phyloP scores from a whole-genome alignment of 495 filamentous ascomycete species.

The Xylona heveae region DNA sequence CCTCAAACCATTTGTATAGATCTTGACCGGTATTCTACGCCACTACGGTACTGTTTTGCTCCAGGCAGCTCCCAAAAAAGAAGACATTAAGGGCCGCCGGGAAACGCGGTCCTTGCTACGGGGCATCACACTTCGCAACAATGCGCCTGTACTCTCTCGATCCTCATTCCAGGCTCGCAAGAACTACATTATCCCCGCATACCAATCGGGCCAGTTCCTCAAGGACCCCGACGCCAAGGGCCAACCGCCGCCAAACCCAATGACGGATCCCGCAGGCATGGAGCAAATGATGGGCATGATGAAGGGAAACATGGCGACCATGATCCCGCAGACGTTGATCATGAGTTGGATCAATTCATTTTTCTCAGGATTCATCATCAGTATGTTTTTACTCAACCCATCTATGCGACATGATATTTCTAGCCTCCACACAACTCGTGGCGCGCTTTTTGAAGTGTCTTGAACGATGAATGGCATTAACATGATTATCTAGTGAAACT shows the following conservation, averaged over 20 bases:
- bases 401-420: background rate
- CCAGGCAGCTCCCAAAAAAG: constrained; percentile 64
- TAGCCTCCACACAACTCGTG: background rate
- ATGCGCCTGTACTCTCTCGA: constrained; percentile 49
- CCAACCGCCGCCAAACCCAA: constrained; percentile 78
- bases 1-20: constrained; percentile 27
- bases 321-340: constrained; percentile 93
- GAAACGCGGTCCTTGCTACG: constrained; percentile 62
- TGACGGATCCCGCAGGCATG: constrained; percentile 95
- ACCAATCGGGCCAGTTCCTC: constrained; percentile 65
- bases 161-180: constrained; percentile 61
- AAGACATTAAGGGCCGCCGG: constrained; percentile 49
- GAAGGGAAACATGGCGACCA: constrained; percentile 99
- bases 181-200: constrained; percentile 56
- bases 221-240: constrained; percentile 74
- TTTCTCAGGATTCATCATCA: constrained; percentile 92
- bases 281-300: constrained; percentile 99
- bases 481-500: constrained; percentile 50
- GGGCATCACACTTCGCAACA: constrained; percentile 65
- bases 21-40: constrained; percentile 83
- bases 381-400: constrained; percentile 26
- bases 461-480: background rate
- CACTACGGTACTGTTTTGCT: constrained; percentile 90
- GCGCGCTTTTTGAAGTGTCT: background rate
- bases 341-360: constrained; percentile 99